A percentile compares a stretch with the other conserved stretches of the same genome.
Evolutionary conservation across 1,284 basidiomycete species (phyloP).

Genomic region (Ustilago esculenta): DNA sequence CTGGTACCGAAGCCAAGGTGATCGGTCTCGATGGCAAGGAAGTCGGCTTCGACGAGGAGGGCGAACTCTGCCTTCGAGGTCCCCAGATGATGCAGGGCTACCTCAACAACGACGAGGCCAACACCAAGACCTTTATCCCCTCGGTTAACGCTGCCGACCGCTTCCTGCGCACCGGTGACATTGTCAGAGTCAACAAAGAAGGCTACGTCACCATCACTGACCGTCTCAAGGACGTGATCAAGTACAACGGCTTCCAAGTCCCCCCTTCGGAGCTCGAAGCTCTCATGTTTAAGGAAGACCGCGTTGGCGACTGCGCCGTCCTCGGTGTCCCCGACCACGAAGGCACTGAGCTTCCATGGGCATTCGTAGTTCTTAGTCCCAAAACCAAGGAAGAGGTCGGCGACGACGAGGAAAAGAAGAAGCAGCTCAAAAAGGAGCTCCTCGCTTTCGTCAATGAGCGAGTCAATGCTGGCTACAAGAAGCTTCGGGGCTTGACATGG

Average conservation of each 20-base stretch:
- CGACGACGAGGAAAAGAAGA: constrained; percentile 33
- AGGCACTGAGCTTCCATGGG: constrained; percentile 57
- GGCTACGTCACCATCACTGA: constrained; percentile 63
- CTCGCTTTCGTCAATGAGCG: constrained; percentile 52
- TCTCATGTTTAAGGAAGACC: constrained; percentile 47
- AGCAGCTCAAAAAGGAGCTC: constrained; percentile 34
- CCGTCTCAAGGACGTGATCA: constrained; percentile 65
- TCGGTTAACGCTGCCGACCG: constrained; percentile 24
- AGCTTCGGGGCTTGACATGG: constrained; percentile 59
- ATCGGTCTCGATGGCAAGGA: constrained; percentile 48
- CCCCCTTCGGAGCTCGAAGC: constrained; percentile 63
- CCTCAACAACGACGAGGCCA: constrained; percentile 61
- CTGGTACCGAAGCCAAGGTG: constrained; percentile 59
- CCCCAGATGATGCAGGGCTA: constrained; percentile 66
- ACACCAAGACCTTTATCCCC: constrained; percentile 48
- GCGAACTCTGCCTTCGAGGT: constrained; percentile 61
- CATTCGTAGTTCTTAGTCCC: constrained; percentile 47
- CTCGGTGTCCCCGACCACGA: constrained; percentile 45
- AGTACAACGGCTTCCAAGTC: constrained; percentile 66
- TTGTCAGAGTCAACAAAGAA: constrained; percentile 53
- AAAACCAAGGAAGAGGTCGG: constrained; percentile 15
- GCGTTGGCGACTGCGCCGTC: constrained; percentile 54
- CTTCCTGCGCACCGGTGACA: constrained; percentile 62
- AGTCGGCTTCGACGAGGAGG: constrained; percentile 51
- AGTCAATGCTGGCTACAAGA: constrained; percentile 62